These are phyloP conservation scores for Solanum aculeatissimum DNA, from an alignment of 305 asterid genomes.

Conservation along the genomic window DNA sequence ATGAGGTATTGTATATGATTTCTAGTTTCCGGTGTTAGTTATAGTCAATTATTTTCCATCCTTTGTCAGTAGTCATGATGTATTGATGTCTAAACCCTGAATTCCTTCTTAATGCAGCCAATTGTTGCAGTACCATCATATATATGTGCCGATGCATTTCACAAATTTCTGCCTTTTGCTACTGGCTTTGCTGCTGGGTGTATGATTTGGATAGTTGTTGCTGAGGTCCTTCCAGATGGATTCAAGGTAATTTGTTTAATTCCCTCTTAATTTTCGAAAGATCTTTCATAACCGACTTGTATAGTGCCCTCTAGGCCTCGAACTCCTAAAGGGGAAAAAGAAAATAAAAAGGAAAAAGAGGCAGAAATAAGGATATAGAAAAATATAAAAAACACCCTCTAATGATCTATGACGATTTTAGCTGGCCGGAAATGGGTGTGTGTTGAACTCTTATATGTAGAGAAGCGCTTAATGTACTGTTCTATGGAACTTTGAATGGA, in stretches of 20 bases:
- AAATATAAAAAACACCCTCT: not conserved
- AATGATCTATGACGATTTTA: not conserved
- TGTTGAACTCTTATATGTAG: not conserved
- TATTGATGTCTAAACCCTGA: constrained; percentile 8
- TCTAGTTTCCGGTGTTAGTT: not conserved
- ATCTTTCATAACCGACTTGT: not conserved
- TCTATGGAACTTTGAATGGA: not conserved
- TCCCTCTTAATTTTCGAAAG: not conserved
- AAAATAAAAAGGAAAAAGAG: not conserved
- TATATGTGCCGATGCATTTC: constrained; percentile 91
- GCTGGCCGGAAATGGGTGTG: not conserved
- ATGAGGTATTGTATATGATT: not conserved
- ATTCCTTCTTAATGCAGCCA: constrained; percentile 57
- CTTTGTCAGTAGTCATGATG: not conserved
- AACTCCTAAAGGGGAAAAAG: not conserved
- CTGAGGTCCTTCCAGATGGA: constrained; percentile 95
- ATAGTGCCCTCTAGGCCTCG: not conserved
- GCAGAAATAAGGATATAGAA: not conserved
- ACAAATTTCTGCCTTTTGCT: constrained; percentile 91
- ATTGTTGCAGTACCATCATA: constrained; percentile 96
- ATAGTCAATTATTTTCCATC: not conserved
- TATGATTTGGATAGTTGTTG: constrained; percentile 98
- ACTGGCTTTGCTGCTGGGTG: constrained; percentile 99
- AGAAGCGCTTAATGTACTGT: not conserved
- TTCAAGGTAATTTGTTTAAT: constrained; percentile 52